Base-by-base conservation (phyloP, 257 asterid genomes). In the Cynanchum wilfordii region DNA sequence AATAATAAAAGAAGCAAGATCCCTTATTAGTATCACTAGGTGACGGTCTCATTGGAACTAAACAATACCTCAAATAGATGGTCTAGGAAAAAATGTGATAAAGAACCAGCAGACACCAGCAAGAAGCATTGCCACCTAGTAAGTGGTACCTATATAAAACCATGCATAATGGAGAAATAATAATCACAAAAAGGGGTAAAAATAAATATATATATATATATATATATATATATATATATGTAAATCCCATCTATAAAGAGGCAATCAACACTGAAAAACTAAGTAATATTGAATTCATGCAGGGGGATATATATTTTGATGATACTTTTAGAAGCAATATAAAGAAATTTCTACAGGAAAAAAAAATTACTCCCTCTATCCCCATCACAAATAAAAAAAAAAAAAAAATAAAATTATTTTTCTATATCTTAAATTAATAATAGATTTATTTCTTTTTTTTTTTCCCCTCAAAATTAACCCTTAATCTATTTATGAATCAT, bases 41-140 rank as follows among this genome's bases (percentile, higher is more conserved):
- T 27, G 42, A 59, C 3, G 50, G 40, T 52, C 42, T 29, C 36
- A 6, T 20, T 16, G 3, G 17, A 55, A 65, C 51, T 49, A 40
- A 42, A 69, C 17, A 45, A 79, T 84, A 90, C 98, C 98, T 90
- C 98, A 80, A 90, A 93, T 70, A 93, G 77, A 83, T 93, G 95
- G 74, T 93, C 98, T 19, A 93, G 79, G 89, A 89, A 93, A 80
- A 93, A 90, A 78, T 93, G 98, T 5, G 98, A 90, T n/a, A 89
- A 85, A 27, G 98, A 89, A 75, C 97, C 98, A 0, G 97, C 98
- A 56, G 87, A 85, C 77, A 84, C 63, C 87, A 93, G 70, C 75
- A 86, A 74, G 83, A 93, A 88, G 86, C 97, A 90, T 75, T 89
- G 98, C 76, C 76, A 77, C 77, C 68, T 83, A 0, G 87, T 86